Evolutionary conservation across 2,329 filamentous ascomycete genomes (phyloP).

Genomic region (Fusarium fujikuroi): DNA sequence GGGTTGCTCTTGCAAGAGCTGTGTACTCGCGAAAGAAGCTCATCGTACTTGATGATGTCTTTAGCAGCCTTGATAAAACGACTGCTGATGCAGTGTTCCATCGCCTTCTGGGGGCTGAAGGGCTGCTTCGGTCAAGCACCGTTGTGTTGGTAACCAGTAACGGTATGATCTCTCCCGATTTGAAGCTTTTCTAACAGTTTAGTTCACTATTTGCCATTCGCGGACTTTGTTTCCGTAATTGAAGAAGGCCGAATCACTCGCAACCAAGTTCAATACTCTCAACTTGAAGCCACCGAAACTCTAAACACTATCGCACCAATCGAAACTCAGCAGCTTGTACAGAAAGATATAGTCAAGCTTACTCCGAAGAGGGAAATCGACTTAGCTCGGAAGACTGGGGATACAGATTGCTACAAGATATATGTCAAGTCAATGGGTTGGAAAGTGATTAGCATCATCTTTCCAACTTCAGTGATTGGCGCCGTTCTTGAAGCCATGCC

Average conservation of each 20-base stretch:
- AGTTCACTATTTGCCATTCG: constrained; percentile 42
- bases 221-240: constrained; percentile 43
- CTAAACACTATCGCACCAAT: neutral
- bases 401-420: constrained; percentile 45
- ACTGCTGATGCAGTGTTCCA: constrained; percentile 57
- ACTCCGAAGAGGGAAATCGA: constrained; percentile 29
- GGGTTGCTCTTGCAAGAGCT: constrained; percentile 58
- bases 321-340: neutral
- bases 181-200: neutral
- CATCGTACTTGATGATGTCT: constrained; percentile 58
- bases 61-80: constrained; percentile 57
- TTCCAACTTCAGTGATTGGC: constrained; percentile 20
- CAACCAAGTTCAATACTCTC: constrained; percentile 40
- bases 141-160: constrained; percentile 41
- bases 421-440: constrained; percentile 44
- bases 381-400: constrained; percentile 44
- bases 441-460: constrained; percentile 29
- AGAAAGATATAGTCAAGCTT: neutral
- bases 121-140: constrained; percentile 54
- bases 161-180: neutral
- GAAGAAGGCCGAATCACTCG: constrained; percentile 32
- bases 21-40: constrained; percentile 55
- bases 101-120: constrained; percentile 53
- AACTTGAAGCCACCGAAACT: constrained; percentile 19
- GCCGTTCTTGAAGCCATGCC: constrained; percentile 39